Base-by-base conservation (phyloP, 73 alveolate genomes). In the Paraurostyla sp. region DNA sequence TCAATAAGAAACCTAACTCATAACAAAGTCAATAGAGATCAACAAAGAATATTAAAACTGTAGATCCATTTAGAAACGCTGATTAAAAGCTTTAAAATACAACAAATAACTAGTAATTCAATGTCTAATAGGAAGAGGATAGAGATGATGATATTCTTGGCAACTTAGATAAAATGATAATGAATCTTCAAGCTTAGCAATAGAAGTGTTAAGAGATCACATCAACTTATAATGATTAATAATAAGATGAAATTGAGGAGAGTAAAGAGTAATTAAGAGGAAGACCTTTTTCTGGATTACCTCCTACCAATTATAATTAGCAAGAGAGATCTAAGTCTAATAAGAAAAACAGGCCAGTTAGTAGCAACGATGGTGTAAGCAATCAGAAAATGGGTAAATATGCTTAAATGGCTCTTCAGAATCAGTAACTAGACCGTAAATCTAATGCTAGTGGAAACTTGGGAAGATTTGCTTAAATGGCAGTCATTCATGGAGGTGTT, bases 381-480 rank as follows among this genome's bases (percentile, higher is more conserved):
- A 62, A 62, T 27, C 62, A 38, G 3, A 38, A 69, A 69, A 9
- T 41, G 6, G 84, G 84, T 25, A 69, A 69, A 69, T 69, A 69
- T 69, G 84, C 84, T 6, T 43, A 62, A 32, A 62, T 62, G 80
- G 80, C 80, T 23, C 51, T 62, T 32, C 20, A 36, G 15, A 62
- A 62, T 62, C 30, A 62, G 27, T 25, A 52, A 18, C 23, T 18
- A 52, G 22, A 9, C 23, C 69, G 33, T 62, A 62, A 27, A 27
- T n/a, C n/a, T n/a, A n/a, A 27, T 62, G 15, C 46, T 29, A 62
- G 30, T 43, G 32, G 25, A 62, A 16, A 9, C 3, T 27, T 62
- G 25, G 80, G 80, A 9, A 62, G 80, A 62, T 62, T 62, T 50
- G 80, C 80, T 23, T 23, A 69, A 42, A 69, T 69, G 84, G 84